Percentiles rank a stretch among this genome's conserved stretches.
Conservation (phyloP, 2,329 filamentous ascomycete genomes). For the Hirsutella rhossiliensis region DNA sequence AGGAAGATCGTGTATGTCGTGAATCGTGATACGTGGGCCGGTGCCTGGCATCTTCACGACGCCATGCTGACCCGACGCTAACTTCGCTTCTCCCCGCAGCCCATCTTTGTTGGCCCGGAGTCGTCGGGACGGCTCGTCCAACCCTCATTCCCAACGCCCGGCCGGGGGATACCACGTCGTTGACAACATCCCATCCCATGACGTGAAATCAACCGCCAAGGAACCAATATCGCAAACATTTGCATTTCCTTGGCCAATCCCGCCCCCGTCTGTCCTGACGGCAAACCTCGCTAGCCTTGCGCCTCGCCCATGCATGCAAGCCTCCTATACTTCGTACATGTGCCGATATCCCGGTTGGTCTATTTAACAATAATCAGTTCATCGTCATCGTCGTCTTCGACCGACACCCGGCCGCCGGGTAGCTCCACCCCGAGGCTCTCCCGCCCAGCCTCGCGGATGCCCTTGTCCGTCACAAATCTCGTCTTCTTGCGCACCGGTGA, state of each 20-base stretch:
- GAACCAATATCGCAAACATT: not conserved
- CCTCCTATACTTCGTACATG: not conserved
- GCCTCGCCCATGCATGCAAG: not conserved
- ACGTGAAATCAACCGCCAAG: too few species aligned
- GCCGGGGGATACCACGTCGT: too few species aligned
- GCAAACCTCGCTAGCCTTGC: not conserved
- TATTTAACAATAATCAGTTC: slow-evolving; percentile 36
- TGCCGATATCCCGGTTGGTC: not conserved
- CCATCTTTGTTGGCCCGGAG: too few species aligned
- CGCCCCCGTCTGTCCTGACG: not conserved
- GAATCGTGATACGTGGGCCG: too few species aligned
- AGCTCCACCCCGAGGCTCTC: slow-evolving; percentile 55
- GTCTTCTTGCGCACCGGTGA: slow-evolving; percentile 58
- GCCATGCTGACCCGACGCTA: too few species aligned
- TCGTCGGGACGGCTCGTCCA: too few species aligned
- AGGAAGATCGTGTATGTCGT: too few species aligned
- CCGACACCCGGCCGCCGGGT: slow-evolving; percentile 17
- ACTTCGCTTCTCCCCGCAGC: too few species aligned
- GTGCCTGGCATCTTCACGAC: too few species aligned
- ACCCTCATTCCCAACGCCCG: too few species aligned
- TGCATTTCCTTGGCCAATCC: not conserved
- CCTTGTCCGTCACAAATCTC: slow-evolving; percentile 66
- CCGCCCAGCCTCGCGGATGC: slow-evolving; percentile 63
- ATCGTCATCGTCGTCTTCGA: slow-evolving; percentile 35
- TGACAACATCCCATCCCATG: too few species aligned